Percentiles rank a stretch among this genome's conserved stretches.
These are phyloP conservation scores for Fusarium sp. DNA, from an alignment of 2,329 filamentous ascomycete genomes.

Conservation along the genomic window DNA sequence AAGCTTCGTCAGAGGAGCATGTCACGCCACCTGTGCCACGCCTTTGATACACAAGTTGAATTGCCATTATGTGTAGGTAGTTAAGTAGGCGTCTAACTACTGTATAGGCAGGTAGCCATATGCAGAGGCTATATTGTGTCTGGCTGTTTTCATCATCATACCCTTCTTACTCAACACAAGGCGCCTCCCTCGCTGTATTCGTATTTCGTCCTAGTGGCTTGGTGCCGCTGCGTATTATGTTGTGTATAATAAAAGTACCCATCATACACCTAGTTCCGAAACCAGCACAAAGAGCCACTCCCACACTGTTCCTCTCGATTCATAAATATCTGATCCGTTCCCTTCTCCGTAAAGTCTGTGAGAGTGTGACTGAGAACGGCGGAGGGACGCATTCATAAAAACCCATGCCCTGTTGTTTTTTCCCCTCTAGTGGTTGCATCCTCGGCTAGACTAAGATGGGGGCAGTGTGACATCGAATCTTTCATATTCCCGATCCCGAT, in stretches of 20 bases:
- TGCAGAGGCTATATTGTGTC: not conserved
- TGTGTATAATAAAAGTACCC: not conserved
- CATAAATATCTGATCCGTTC: not conserved
- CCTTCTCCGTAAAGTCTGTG: not conserved
- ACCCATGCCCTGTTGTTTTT: not conserved
- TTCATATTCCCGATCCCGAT: not conserved
- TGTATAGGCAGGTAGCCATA: not conserved
- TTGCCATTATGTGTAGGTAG: not conserved
- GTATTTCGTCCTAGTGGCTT: not conserved
- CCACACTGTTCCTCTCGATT: not conserved
- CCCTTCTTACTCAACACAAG: not conserved
- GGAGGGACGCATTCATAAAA: not conserved
- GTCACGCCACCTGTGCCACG: slow-evolving; percentile 23
- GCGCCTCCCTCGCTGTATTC: not conserved
- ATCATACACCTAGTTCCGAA: not conserved
- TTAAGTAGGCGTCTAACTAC: not conserved
- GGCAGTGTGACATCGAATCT: not conserved
- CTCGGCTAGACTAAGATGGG: slow-evolving; percentile 21
- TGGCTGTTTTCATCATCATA: not conserved
- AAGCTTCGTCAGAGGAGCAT: slow-evolving; percentile 17
- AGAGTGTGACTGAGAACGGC: not conserved
- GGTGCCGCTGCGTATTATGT: not conserved
- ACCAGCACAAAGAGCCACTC: not conserved
- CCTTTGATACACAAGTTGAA: not conserved
- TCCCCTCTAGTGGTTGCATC: not conserved